Percentiles rank a stretch among this genome's conserved stretches.
Evolutionary conservation across 208 protist genomes (phyloP).

Genomic region (Endotrypanum monterogeii): DNA sequence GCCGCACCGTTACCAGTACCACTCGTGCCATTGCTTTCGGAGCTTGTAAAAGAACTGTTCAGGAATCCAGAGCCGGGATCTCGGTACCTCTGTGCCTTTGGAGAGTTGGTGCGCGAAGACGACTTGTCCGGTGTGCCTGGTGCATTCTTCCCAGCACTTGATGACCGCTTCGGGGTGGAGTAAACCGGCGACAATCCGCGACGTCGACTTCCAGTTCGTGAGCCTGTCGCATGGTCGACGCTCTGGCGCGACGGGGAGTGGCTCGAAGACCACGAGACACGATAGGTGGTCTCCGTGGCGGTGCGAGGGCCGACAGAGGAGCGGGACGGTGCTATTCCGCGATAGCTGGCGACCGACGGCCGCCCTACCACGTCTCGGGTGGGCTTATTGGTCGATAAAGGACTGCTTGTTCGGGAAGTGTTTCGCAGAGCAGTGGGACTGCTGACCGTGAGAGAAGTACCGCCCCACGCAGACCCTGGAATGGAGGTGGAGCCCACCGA

Average conservation of each 20-base stretch:
- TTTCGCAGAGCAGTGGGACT: slow-evolving; percentile 4
- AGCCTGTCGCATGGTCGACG: neutral
- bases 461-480: neutral
- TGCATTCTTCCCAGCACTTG: slow-evolving; percentile 2
- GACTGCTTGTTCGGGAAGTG: neutral
- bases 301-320: slow-evolving; percentile 17
- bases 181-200: slow-evolving; percentile 24
- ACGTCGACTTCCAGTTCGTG: slow-evolving; percentile 24
- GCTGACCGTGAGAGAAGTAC: neutral
- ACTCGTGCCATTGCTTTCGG: slow-evolving; percentile 10
- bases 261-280: slow-evolving; percentile 7
- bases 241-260: slow-evolving; percentile 15
- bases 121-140: slow-evolving; percentile 9
- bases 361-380: slow-evolving; percentile 12
- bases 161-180: slow-evolving; percentile 9
- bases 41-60: slow-evolving; percentile 26
- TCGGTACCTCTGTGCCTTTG: slow-evolving; percentile 22
- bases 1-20: slow-evolving; percentile 16
- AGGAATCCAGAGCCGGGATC: slow-evolving; percentile 12
- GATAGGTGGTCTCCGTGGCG: slow-evolving; percentile 4
- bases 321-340: slow-evolving; percentile 60
- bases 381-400: slow-evolving; percentile 4
- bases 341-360: slow-evolving; percentile 41
- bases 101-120: slow-evolving; percentile 18
- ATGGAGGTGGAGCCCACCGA: slow-evolving; percentile 10